These are phyloP conservation scores for Salvia hispanica DNA, from an alignment of 257 asterid genomes.

Conservation along the genomic window DNA sequence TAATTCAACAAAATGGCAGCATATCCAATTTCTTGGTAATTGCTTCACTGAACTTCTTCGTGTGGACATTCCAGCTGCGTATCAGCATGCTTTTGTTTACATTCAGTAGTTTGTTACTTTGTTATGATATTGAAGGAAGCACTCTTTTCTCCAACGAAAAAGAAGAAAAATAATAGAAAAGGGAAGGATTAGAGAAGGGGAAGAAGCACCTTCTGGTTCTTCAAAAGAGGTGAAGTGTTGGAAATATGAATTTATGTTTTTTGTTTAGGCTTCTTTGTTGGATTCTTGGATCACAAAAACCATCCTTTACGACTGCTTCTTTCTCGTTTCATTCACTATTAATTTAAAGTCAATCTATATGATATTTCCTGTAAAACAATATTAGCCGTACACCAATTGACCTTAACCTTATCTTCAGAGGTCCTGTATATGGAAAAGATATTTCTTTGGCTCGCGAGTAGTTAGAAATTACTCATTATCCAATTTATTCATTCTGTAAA, in stretches of 20 bases:
- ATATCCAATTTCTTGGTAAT: constrained; percentile 84
- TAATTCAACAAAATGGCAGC: constrained; percentile 77
- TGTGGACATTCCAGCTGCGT: constrained; percentile 76
- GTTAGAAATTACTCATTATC: background rate
- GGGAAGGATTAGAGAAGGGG: constrained; percentile 49
- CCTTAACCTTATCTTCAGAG: background rate
- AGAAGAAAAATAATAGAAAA: constrained; percentile 43
- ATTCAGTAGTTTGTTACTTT: constrained; percentile 86
- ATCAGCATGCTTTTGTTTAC: constrained; percentile 84
- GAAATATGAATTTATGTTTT: no score
- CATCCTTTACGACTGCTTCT: background rate
- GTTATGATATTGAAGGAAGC: constrained; percentile 82
- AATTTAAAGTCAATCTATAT: constrained; percentile 9
- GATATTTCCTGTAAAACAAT: background rate
- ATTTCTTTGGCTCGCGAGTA: background rate
- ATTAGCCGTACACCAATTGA: background rate
- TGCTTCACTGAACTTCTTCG: constrained; percentile 77
- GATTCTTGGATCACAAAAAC: constrained; percentile 3
- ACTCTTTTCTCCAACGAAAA: constrained; percentile 52
- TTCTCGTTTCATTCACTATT: constrained; percentile 8
- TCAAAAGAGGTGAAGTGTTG: no score
- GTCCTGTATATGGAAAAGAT: background rate
- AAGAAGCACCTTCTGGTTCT: constrained; percentile 45
- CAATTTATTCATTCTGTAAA: constrained; percentile 4
- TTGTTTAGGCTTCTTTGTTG: background rate